phyloP scores from a whole-genome alignment of 306 rosid species.

The Cicer pinnatifidum region DNA sequence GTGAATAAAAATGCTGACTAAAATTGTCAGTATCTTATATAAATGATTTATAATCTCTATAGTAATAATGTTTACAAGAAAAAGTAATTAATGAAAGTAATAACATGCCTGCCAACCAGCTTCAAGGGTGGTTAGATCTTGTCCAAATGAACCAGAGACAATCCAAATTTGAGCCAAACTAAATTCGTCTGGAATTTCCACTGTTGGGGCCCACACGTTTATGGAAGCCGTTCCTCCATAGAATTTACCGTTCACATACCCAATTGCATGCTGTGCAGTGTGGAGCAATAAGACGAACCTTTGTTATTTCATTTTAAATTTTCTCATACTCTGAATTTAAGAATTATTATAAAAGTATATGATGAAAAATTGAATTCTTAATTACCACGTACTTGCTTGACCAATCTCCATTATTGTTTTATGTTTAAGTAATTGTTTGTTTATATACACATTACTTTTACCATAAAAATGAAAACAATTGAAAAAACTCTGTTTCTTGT shows the following conservation, averaged over 20 bases:
- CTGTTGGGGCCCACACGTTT: conserved; percentile 88
- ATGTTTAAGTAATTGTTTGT: too few species aligned
- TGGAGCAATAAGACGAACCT: background rate
- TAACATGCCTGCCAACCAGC: conserved; percentile 94
- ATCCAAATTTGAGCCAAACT: conserved; percentile 97
- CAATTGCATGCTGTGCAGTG: conserved; percentile 80
- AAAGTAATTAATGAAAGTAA: conserved; percentile 31
- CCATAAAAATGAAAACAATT: background rate
- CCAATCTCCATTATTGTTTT: background rate
- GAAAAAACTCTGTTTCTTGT: background rate
- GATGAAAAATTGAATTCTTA: background rate
- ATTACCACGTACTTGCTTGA: conserved; percentile 28
- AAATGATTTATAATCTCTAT: too few species aligned
- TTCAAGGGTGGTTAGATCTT: conserved; percentile 90
- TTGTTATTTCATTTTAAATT: background rate
- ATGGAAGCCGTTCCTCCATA: conserved; percentile 88
- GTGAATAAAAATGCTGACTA: too few species aligned
- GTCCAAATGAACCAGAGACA: conserved; percentile 84
- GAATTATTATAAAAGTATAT: background rate
- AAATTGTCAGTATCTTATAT: too few species aligned
- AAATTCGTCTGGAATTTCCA: conserved; percentile 71
- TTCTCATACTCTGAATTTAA: too few species aligned
- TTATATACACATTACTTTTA: background rate
- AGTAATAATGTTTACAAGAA: background rate
- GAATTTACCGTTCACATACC: conserved; percentile 76